phyloP scores from a whole-genome alignment of 345 rosid species.

The Iberis pinnata region DNA sequence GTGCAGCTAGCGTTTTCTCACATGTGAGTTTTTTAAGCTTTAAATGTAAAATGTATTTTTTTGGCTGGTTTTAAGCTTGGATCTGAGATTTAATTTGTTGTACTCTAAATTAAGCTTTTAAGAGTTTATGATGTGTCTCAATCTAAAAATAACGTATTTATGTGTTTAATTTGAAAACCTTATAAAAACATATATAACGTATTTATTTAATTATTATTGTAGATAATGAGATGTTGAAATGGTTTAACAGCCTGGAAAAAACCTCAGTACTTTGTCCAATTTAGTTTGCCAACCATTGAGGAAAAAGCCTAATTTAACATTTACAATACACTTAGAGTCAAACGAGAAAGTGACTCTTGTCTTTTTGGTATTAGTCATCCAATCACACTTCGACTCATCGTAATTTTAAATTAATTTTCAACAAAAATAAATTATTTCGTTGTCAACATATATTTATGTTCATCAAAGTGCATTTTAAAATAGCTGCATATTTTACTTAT shows the following conservation, averaged over 20 bases:
- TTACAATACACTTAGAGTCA: conserved; percentile 29
- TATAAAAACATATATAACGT: not conserved
- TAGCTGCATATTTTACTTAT: not conserved
- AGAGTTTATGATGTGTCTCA: no score
- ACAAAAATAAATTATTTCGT: not conserved
- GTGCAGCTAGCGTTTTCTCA: no score
- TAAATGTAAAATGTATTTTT: no score
- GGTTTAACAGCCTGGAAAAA: conserved; percentile 17
- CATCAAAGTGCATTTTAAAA: not conserved
- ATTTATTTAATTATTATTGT: not conserved
- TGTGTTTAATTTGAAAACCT: no score
- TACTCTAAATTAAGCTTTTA: no score
- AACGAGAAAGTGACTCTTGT: conserved; percentile 29
- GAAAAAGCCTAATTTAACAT: conserved; percentile 16
- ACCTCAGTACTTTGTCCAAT: conserved; percentile 21
- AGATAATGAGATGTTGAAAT: conserved; percentile 18
- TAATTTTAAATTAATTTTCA: not conserved
- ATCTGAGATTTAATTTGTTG: no score
- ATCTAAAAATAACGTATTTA: no score
- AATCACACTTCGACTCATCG: conserved; percentile 24
- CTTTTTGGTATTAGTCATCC: conserved; percentile 31
- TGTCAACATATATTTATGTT: not conserved
- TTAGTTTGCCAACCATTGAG: conserved; percentile 37
- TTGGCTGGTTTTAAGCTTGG: no score
- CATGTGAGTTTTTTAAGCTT: no score